Percentiles rank a stretch among this genome's conserved stretches.
Conservation (phyloP, 1,284 basidiomycete species). For the Puccinia polysora region DNA sequence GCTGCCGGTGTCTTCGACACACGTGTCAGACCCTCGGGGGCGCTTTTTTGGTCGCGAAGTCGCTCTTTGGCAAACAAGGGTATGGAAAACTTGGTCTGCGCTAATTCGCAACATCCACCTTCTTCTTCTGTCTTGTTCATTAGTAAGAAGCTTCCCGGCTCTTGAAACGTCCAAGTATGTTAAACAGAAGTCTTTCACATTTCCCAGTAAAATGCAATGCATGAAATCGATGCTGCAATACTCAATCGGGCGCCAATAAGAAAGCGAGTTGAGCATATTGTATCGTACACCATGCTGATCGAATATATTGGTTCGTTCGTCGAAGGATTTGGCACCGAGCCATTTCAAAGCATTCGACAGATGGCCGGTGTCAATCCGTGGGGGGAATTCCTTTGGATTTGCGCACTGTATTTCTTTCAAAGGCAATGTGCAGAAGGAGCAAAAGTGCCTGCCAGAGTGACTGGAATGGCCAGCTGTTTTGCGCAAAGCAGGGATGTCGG, state of each 20-base stretch:
- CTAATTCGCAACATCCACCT: not conserved
- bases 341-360: conserved; percentile 6
- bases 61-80: not conserved
- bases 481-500: conserved; percentile 17
- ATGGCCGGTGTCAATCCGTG: not conserved
- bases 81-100: conserved; percentile 5
- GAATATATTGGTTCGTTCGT: not conserved
- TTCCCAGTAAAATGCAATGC: conserved; percentile 24
- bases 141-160: conserved; percentile 7
- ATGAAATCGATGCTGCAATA: conserved; percentile 27
- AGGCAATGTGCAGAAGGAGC: conserved; percentile 18
- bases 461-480: conserved; percentile 17
- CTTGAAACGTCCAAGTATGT: conserved; percentile 1
- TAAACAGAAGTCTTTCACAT: conserved; percentile 12
- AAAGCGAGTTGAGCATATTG: conserved; percentile 16
- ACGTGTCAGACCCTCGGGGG: not conserved
- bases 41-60: not conserved
- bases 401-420: not conserved
- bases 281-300: conserved; percentile 22
- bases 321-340: not conserved
- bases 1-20: not conserved
- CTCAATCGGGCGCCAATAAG: conserved; percentile 22
- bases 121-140: not conserved
- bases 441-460: conserved; percentile 9
- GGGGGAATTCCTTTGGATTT: not conserved